phyloP scores from a whole-genome alignment of 1,284 basidiomycete species.

The Melanopsichium pennsylvanicum region DNA sequence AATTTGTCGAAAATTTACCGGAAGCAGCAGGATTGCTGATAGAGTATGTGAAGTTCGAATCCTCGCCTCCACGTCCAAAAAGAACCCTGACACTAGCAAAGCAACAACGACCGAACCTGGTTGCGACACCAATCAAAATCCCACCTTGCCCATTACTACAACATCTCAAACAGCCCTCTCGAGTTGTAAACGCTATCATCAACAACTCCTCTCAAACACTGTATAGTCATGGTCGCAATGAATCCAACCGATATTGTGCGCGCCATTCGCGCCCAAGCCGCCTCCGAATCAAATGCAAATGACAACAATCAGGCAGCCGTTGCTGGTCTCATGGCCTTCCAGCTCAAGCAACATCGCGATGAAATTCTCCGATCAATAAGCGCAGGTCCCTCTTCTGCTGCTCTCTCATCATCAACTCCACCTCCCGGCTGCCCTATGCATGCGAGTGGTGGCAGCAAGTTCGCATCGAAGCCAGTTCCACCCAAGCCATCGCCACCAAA shows the following conservation, averaged over 20 bases:
- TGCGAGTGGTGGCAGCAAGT: conserved; percentile 10
- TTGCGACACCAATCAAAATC: too few relatives aligned
- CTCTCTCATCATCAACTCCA: conserved; percentile 19
- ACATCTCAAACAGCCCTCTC: neutral
- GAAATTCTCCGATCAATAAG: conserved; percentile 26
- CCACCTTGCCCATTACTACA: neutral
- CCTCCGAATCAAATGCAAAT: conserved; percentile 11
- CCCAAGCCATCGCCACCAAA: conserved; percentile 22
- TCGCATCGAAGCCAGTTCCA: neutral
- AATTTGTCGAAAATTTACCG: conserved; percentile 22
- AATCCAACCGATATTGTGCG: conserved; percentile 38
- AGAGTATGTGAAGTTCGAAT: conserved; percentile 21
- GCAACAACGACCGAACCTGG: neutral
- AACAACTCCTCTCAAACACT: too few relatives aligned
- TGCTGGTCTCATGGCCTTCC: conserved; percentile 46
- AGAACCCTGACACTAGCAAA: neutral
- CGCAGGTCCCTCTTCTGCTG: conserved; percentile 6
- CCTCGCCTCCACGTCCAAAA: conserved; percentile 25
- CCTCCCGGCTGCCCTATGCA: conserved; percentile 58
- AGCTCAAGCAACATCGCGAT: conserved; percentile 39
- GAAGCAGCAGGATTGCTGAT: conserved; percentile 3
- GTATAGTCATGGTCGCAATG: conserved; percentile 6
- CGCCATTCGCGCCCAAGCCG: conserved; percentile 38
- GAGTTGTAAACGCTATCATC: too few relatives aligned
- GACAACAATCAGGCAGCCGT: conserved; percentile 52